Evolutionary conservation across 441 rosid genomes (phyloP), one percentile per base, ranked within the genome.

Genomic region (Pelargonium myrrhifolium): DNA sequence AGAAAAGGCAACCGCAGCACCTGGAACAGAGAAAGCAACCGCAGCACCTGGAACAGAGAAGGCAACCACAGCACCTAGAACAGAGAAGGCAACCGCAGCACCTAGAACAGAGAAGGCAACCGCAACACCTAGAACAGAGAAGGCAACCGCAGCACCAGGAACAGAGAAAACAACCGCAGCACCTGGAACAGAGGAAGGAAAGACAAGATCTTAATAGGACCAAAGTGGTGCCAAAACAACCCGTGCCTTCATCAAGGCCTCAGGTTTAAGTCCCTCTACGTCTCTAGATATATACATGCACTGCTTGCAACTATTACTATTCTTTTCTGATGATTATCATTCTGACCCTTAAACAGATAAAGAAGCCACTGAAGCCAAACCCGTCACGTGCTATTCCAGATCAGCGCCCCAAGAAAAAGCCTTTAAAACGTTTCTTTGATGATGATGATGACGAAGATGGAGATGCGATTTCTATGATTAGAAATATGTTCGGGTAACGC

Each of bases 401-500:
- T 64, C 73, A 76, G 37, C 79, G 73, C 31, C 81, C 87, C 55
- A 89, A 82, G 86, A 91, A 84, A 81, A 89, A 74, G 74, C 88
- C 87, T 31, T 66, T 39, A 26, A 72, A 77, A 72, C 75, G 55
- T 20, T 75, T 81, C 65, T 62, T 65, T 49, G 80, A 79, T 28
- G 86, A 77, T 40, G 73, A 72, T 3, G 28, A 18, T 49, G 55
- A 14, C 15, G 55, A 49, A 1, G 58, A 15, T 74, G 90, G 40
- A 14, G 26, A 8, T 53, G 96, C 97, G 10, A 35, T 88, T 14
- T 62, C 26, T 64, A 79, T 85, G 78, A 77, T 94, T 71, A 89
- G 99, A 76, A 31, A 74, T 65, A 85, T 92, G 89, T 83, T 88
- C 31, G 75, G 75, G 93, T 87, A 91, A 72, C 40, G 59, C 69